phyloP scores from a whole-genome alignment of 805 yeast species.

The Lipomyces japonicus region DNA sequence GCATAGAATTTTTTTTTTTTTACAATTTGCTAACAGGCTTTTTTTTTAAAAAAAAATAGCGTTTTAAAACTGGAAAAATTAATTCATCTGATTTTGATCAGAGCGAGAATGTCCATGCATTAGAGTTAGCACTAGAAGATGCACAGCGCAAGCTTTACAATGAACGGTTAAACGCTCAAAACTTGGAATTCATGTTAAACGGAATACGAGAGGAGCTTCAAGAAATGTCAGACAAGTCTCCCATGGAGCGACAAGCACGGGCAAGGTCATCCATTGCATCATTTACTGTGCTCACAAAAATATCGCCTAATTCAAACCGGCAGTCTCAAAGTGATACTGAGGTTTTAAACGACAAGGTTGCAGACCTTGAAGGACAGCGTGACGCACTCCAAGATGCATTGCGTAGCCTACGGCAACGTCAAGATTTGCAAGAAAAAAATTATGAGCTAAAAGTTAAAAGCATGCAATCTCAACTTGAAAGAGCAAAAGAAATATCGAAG shows the following conservation, averaged over 20 bases:
- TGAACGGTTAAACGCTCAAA: constrained; percentile 25
- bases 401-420: constrained; percentile 41
- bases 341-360: constrained; percentile 5
- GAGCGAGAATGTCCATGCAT: constrained; percentile 4
- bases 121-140: constrained; percentile 21
- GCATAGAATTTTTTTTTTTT: neutral
- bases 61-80: neutral
- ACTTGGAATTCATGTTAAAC: constrained; percentile 22
- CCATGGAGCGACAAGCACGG: constrained; percentile 7
- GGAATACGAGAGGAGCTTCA: constrained; percentile 23
- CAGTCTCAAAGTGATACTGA: constrained; percentile 3
- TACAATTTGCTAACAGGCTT: too few relatives aligned
- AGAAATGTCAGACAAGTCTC: constrained; percentile 9
- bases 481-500: constrained; percentile 13
- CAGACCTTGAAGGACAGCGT: constrained; percentile 36
- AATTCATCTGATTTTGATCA: neutral
- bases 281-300: constrained; percentile 3
- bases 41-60: neutral
- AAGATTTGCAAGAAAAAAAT: constrained; percentile 38
- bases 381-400: constrained; percentile 41
- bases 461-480: constrained; percentile 10
- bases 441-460: constrained; percentile 9
- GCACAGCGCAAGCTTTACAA: constrained; percentile 24
- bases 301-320: neutral
- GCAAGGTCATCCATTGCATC: constrained; percentile 15